phyloP scores from a whole-genome alignment of 139 green algal genomes.

The Zygnema circumcarinatum region DNA sequence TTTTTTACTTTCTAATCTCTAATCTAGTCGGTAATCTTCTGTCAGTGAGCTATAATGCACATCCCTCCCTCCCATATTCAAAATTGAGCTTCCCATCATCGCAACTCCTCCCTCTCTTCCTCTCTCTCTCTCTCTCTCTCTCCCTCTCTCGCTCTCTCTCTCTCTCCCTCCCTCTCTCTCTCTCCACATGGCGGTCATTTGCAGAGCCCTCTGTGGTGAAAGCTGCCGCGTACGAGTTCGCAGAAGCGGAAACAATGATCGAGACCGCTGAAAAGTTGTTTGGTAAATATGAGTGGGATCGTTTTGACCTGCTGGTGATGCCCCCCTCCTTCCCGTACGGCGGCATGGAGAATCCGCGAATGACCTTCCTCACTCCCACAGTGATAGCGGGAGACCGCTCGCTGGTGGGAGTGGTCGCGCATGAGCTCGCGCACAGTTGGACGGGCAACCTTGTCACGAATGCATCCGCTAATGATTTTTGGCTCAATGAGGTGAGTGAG shows the following conservation, averaged over 20 bases:
- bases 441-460: conserved; percentile 93
- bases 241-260: conserved; percentile 66
- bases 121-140: background rate
- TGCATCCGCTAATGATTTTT: conserved; percentile 74
- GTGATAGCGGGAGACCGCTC: conserved; percentile 87
- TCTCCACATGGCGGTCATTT: too few species aligned
- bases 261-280: conserved; percentile 80
- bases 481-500: conserved; percentile 52
- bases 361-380: conserved; percentile 92
- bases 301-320: conserved; percentile 93
- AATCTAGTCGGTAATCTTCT: background rate
- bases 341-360: conserved; percentile 90
- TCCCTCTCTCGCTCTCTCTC: background rate
- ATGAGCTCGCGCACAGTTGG: conserved; percentile 95
- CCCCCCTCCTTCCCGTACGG: conserved; percentile 83
- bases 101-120: background rate
- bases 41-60: background rate
- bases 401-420: conserved; percentile 82
- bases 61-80: background rate
- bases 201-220: conserved; percentile 80
- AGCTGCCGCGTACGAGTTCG: conserved; percentile 82
- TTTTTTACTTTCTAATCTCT: background rate
- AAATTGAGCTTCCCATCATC: conserved; percentile 69
- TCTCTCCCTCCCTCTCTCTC: too few species aligned
- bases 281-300: conserved; percentile 88